Base-by-base conservation (phyloP, 2,329 filamentous ascomycete species). In the Ambrosiella beaveri region DNA sequence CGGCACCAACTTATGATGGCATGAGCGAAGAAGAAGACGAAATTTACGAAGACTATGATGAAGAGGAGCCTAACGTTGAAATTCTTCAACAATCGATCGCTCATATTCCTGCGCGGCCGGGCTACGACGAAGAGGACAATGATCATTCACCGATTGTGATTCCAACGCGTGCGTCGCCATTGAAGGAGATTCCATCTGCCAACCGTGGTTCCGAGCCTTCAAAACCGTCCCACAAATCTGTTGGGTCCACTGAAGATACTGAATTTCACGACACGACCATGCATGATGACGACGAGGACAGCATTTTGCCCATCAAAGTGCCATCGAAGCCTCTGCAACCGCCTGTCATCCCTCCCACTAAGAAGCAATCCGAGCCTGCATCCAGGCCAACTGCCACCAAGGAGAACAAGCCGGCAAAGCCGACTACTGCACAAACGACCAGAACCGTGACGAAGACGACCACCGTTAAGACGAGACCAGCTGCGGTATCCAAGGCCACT, bases 151-250 rank as follows among this genome's bases (percentile, higher is more conserved):
- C 74, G 1, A 66, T 77, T 1, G 74, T 75, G 0, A 67, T 71
- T 40, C 72, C 73, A 1, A 75, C 71, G 13, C 74, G 73, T 53
- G 62, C 76, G 53, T 76, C 72, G 53, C 78, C 79, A 1, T 69
- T 83, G 0, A 74, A 74, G 54, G 74, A 78, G 59, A 76, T 74
- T 1, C 69, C 70, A 9, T 71, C 75, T 1, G 75, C 76, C 2
- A 81, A 81, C 63, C 62, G 71, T 62, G 66, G 71, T 39, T 45
- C 54, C 49, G 62, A 62, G 17, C 66, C 64, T 36, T 52, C 62
- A 3, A 63, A 70, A 36, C 39, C 39, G 47, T n/a, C 39, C n/a
- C 50, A 51, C 4, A 58, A 58, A 39, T 51, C 52, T 9, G 57
- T 58, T 4, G 40, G 17, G 13, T 58, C 54, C 17, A 54, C 57